These are phyloP conservation scores for Anastatica hierochuntica DNA, from an alignment of 345 rosid genomes.

Conservation along the genomic window DNA sequence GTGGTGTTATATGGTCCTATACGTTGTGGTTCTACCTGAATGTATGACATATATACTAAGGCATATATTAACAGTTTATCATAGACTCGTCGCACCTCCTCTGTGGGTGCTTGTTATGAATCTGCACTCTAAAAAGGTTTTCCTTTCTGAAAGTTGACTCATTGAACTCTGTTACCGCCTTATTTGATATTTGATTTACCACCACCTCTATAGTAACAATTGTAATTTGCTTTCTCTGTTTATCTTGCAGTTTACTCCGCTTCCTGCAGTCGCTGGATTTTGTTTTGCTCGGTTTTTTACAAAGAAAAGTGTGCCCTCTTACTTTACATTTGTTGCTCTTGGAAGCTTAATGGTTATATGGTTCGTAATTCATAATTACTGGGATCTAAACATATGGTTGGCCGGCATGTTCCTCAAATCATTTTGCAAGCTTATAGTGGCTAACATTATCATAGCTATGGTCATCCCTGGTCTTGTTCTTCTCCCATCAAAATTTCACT, in stretches of 20 bases:
- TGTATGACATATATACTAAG: background rate
- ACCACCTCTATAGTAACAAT: constrained; percentile 4
- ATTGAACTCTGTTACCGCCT: background rate
- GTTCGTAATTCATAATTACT: constrained; percentile 91
- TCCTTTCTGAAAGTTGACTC: constrained; percentile 1
- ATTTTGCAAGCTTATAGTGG: constrained; percentile 83
- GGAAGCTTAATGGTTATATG: constrained; percentile 91
- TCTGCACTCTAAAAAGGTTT: background rate
- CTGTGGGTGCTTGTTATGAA: background rate
- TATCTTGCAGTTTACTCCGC: constrained; percentile 67
- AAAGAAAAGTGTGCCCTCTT: constrained; percentile 77
- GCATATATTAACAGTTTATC: background rate
- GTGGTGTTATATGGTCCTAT: background rate
- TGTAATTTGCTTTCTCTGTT: background rate
- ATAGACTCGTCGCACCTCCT: no score
- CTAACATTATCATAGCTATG: constrained; percentile 74
- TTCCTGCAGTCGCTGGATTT: constrained; percentile 89
- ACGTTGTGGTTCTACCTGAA: background rate
- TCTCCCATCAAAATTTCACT: constrained; percentile 67
- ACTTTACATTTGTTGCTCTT: constrained; percentile 82
- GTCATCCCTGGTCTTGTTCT: constrained; percentile 90
- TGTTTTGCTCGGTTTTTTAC: constrained; percentile 88
- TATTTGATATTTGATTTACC: background rate
- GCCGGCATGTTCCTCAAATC: constrained; percentile 94
- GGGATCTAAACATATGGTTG: constrained; percentile 98